A percentile compares a stretch with the other conserved stretches of the same genome.
Evolutionary conservation across 805 yeast genomes (phyloP).

Genomic region (Pichia occidentalis): DNA sequence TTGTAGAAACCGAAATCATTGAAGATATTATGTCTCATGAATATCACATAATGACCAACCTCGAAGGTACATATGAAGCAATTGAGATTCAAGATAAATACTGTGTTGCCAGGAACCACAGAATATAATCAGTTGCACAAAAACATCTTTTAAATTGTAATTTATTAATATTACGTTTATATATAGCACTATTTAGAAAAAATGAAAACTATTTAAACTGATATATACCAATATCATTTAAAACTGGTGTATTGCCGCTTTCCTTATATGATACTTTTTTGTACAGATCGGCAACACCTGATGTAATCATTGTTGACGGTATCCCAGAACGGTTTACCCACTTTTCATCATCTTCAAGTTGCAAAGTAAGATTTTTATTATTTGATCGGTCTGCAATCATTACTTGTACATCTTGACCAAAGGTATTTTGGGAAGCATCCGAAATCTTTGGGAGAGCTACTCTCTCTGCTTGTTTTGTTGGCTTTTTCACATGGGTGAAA

Average conservation of each 20-base stretch:
- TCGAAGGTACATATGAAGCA: slow-evolving; percentile 94
- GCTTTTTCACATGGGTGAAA: background rate
- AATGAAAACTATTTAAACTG: background rate
- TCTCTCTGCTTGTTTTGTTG: background rate
- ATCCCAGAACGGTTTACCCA: slow-evolving; percentile 12
- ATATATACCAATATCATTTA: slow-evolving; percentile 3
- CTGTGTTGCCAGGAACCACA: slow-evolving; percentile 43
- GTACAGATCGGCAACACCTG: slow-evolving; percentile 2
- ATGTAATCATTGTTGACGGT: slow-evolving; percentile 5
- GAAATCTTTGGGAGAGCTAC: background rate
- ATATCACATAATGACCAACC: slow-evolving; percentile 65
- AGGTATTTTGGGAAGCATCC: slow-evolving; percentile 10
- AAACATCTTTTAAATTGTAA: too few species aligned
- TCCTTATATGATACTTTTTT: background rate
- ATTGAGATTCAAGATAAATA: slow-evolving; percentile 79
- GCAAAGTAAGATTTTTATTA: background rate
- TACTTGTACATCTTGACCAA: background rate
- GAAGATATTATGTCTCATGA: slow-evolving; percentile 65
- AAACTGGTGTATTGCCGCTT: background rate
- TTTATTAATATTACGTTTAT: too few species aligned
- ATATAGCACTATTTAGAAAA: slow-evolving; percentile 1
- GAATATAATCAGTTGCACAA: slow-evolving; percentile 3
- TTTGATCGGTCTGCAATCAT: slow-evolving; percentile 1
- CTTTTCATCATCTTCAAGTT: slow-evolving; percentile 5
- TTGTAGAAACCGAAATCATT: slow-evolving; percentile 50